Percentiles rank a stretch among this genome's conserved stretches.
Conservation (phyloP, 164 flowering plant genomes). For the Chloranthus sessilifolius region DNA sequence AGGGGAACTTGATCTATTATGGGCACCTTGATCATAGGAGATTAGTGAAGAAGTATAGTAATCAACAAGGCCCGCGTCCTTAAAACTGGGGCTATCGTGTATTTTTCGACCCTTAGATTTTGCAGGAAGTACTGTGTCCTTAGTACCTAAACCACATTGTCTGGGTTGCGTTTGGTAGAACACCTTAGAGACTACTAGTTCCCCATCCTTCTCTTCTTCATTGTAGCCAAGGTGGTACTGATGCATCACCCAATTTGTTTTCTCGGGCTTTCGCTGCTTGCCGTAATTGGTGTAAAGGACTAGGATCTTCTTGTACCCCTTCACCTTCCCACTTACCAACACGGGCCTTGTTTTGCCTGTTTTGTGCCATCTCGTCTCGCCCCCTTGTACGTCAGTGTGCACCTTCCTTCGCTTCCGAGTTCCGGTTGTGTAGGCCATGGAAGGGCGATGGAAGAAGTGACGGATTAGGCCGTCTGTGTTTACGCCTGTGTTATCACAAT, state of each 20-base stretch:
- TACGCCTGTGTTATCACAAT: slow-evolving; percentile 46
- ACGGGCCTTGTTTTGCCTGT: slow-evolving; percentile 93
- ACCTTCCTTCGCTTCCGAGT: slow-evolving; percentile 86
- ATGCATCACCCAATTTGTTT: slow-evolving; percentile 98
- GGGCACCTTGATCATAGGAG: slow-evolving; percentile 24
- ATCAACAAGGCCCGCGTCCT: slow-evolving; percentile 26
- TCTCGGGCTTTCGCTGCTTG: slow-evolving; percentile 77
- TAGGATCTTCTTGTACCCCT: slow-evolving; percentile 85
- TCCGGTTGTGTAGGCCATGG: slow-evolving; percentile 95
- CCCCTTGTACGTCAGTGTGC: slow-evolving; percentile 68
- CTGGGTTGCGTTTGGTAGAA: slow-evolving; percentile 97
- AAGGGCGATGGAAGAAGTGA: slow-evolving; percentile 93
- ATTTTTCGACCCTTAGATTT: slow-evolving; percentile 10
- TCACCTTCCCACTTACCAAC: slow-evolving; percentile 31
- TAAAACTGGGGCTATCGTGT: slow-evolving; percentile 4
- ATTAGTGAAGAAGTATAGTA: slow-evolving; percentile 30
- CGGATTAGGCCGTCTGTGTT: slow-evolving; percentile 78
- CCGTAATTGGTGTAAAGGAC: slow-evolving; percentile 96
- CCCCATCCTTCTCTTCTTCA: slow-evolving; percentile 96
- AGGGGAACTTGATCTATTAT: slow-evolving; percentile 37
- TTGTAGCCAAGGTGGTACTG: slow-evolving; percentile 80
- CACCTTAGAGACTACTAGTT: slow-evolving; percentile 81
- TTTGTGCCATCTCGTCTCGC: slow-evolving; percentile 96
- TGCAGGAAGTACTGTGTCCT: too few relatives aligned
- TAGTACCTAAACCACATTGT: slow-evolving; percentile 45